Conservation (phyloP, 768 basidiomycete genomes). For the Strobilomyces echinocephalus region DNA sequence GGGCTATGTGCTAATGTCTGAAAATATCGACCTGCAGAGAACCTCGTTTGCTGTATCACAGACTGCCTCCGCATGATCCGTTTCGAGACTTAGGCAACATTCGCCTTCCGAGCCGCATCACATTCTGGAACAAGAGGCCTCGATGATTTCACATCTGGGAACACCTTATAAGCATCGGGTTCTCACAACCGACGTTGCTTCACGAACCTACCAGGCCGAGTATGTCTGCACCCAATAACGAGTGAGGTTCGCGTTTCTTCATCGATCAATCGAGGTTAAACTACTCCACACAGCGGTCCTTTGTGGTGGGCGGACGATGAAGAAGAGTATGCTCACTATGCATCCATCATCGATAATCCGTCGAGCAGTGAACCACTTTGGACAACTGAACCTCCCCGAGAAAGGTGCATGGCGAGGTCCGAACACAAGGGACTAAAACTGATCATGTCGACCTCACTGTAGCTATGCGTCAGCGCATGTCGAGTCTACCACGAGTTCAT, state of each 20-base stretch:
- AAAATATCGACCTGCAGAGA: neutral
- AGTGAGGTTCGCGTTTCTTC: constrained; percentile 6
- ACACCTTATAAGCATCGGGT: constrained; percentile 6
- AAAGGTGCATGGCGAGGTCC: constrained; percentile 11
- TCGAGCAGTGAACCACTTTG: neutral
- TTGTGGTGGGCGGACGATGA: neutral
- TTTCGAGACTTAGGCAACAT: neutral
- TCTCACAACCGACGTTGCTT: neutral
- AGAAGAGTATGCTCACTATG: neutral
- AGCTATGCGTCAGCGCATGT: neutral
- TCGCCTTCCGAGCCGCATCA: constrained; percentile 5
- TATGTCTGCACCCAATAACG: constrained; percentile 9
- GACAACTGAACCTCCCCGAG: neutral
- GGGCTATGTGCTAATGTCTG: constrained; percentile 2
- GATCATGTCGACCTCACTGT: neutral
- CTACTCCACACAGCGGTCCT: neutral
- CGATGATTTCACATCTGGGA: neutral
- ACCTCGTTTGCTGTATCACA: constrained; percentile 18
- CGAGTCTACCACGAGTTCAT: neutral
- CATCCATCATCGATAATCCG: neutral
- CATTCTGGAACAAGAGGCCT: constrained; percentile 6
- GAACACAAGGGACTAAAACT: neutral
- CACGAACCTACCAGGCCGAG: neutral
- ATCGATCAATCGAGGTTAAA: neutral
- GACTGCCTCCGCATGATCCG: constrained; percentile 5